Base-by-base conservation (phyloP, 495 filamentous ascomycete species). In the Lichenothelia convexa region DNA sequence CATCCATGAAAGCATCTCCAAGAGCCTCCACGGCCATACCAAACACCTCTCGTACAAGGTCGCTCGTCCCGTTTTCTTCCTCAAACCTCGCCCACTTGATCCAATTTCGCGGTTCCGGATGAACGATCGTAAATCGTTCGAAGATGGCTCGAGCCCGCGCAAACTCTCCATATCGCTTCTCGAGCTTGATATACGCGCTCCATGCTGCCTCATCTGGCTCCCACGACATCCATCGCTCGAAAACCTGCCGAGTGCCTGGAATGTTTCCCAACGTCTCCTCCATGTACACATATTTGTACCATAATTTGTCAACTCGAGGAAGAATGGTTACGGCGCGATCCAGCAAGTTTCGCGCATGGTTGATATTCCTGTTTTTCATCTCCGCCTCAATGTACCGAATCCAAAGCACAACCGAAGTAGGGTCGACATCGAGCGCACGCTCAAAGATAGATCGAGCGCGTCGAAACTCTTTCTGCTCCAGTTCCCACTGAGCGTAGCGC, bases 281-380 rank as follows among this genome's bases (percentile, higher is more conserved):
- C 80, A 95, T 92, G 50, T 93, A 93, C 20, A 92, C 82, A 67
- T 93, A 95, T 53, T 94, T 93, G 58, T 87, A 95, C 89, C 89
- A 97, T 35, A 97, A 62, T 61, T 94, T 94, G 53, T 93, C 80
- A 19, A 94, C 68, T 23, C 89, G 65, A 21, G 89, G 89, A 21
- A 94, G 63, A 38, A 89, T 83, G 1, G 86, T 89, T 33, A 97
- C 83, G 23, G 91, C 91, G 33, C 89, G 81, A 53, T 97, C 89
- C 21, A 95, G 68, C 27, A 97, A 58, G 50, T 97, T 97, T 38
- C 89, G 65, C 21, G 89, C 85, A 69, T 95, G 89, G 53, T 93
- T 94, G 63, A 97, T 94, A 54, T 94, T 94, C 36, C 85, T 64
- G 32, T 70, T 83, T 56, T 87, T 91, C 80, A 97, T 92, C 67